Conservation (phyloP, 2,329 filamentous ascomycete species). For the Karstenula rhodostoma region DNA sequence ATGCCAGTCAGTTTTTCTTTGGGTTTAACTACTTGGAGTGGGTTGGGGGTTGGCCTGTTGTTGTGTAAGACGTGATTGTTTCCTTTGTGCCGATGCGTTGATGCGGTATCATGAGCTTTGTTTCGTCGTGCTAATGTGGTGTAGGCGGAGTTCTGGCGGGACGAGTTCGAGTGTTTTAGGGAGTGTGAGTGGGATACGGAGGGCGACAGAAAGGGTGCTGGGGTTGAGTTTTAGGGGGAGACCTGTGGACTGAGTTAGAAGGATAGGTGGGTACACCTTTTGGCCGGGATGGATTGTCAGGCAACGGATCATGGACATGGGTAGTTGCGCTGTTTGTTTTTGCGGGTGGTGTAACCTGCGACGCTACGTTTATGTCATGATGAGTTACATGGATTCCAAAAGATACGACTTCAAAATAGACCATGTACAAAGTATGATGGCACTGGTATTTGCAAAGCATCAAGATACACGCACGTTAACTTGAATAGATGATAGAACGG, state of each 20-base stretch:
- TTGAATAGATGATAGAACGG: too few species aligned
- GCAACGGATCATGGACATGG: too few species aligned
- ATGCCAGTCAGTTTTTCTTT: background rate
- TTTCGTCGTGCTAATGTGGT: background rate
- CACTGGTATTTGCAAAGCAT: too few species aligned
- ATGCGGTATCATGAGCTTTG: background rate
- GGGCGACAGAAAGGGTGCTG: background rate
- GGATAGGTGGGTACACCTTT: background rate
- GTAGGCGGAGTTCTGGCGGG: background rate
- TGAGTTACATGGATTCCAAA: too few species aligned
- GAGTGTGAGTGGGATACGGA: background rate
- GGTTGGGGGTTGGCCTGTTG: conserved; percentile 1
- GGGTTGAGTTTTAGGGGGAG: background rate
- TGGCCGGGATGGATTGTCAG: too few species aligned
- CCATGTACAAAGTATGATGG: too few species aligned
- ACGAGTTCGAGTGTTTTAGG: background rate
- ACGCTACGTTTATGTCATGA: too few species aligned
- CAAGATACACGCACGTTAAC: too few species aligned
- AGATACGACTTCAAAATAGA: too few species aligned
- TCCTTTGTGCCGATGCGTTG: background rate
- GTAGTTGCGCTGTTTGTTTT: too few species aligned
- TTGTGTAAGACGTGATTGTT: background rate
- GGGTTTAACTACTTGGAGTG: conserved; percentile 5
- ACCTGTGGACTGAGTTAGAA: background rate
- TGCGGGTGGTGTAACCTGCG: too few species aligned